Evolutionary conservation across 768 basidiomycete genomes (phyloP).

Genomic region (Boletellus emodensis): DNA sequence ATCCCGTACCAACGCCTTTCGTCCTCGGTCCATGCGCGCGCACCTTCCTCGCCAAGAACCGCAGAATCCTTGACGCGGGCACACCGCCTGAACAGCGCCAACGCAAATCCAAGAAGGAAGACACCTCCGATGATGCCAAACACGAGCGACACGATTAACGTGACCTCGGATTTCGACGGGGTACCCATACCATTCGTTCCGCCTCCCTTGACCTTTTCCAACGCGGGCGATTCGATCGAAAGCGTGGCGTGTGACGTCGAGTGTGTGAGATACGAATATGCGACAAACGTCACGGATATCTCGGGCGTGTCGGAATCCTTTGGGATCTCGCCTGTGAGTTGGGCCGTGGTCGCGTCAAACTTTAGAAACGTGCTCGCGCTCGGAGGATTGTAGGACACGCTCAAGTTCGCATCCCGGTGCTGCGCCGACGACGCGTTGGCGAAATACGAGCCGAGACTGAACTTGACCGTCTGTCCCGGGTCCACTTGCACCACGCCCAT

Average conservation of each 20-base stretch:
- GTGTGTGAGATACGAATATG: conserved; percentile 61
- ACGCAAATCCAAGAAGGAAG: conserved; percentile 47
- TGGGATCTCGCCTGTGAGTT: conserved; percentile 58
- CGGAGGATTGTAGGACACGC: conserved; percentile 52
- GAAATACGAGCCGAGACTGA: conserved; percentile 54
- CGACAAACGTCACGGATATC: conserved; percentile 57
- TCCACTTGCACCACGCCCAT: conserved; percentile 55
- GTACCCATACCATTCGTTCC: conserved; percentile 37
- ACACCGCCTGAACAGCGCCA: conserved; percentile 55
- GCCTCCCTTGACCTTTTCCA: conserved; percentile 34
- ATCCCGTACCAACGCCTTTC: conserved; percentile 71
- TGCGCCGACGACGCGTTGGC: conserved; percentile 40
- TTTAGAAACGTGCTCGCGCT: conserved; percentile 46
- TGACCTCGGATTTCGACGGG: conserved; percentile 44
- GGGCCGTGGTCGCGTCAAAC: conserved; percentile 44
- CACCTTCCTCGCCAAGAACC: conserved; percentile 55
- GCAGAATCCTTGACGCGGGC: conserved; percentile 59
- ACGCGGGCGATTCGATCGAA: conserved; percentile 42
- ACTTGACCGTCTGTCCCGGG: conserved; percentile 48
- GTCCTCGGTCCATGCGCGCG: conserved; percentile 54
- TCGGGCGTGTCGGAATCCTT: conserved; percentile 37
- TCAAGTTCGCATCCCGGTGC: conserved; percentile 47
- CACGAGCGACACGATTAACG: conserved; percentile 56
- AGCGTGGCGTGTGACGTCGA: conserved; percentile 68
- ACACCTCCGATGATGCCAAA: conserved; percentile 63